These are phyloP conservation scores for Plantago elongata DNA, from an alignment of 257 asterid genomes.

Conservation along the genomic window DNA sequence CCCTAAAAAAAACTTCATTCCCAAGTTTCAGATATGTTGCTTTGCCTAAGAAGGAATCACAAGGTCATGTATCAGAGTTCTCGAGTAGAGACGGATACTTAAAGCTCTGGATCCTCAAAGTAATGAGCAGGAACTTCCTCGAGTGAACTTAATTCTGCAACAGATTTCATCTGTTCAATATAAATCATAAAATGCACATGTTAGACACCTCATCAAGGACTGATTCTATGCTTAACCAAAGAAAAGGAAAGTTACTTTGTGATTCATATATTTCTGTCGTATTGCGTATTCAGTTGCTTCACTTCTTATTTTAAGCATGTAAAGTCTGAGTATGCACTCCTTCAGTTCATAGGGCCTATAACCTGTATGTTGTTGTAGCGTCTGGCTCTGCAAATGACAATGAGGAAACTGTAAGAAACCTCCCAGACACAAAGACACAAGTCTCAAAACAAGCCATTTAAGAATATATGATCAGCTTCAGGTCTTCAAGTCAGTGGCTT, in stretches of 20 bases:
- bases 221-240: constrained; percentile 1
- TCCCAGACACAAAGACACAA: too few species aligned
- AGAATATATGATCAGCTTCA: background rate
- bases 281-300: constrained; percentile 30
- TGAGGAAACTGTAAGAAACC: too few species aligned
- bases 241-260: constrained; percentile 30
- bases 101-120: constrained; percentile 29
- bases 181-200: constrained; percentile 8
- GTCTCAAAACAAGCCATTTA: constrained; percentile 7
- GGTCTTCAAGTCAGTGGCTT: background rate
- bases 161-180: constrained; percentile 41
- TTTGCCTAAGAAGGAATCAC: too few species aligned
- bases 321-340: constrained; percentile 54
- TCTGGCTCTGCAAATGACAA: constrained; percentile 40
- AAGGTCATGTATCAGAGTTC: background rate
- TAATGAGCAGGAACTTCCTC: constrained; percentile 27
- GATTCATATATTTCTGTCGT: constrained; percentile 42
- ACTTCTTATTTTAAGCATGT: constrained; percentile 30
- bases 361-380: constrained; percentile 54
- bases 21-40: too few species aligned
- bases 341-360: constrained; percentile 53
- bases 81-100: constrained; percentile 14
- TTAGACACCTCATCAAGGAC: background rate
- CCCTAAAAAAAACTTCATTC: too few species aligned
- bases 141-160: constrained; percentile 34